Base-by-base conservation (phyloP, 1,284 basidiomycete genomes). In the Cerioporus squamosus region DNA sequence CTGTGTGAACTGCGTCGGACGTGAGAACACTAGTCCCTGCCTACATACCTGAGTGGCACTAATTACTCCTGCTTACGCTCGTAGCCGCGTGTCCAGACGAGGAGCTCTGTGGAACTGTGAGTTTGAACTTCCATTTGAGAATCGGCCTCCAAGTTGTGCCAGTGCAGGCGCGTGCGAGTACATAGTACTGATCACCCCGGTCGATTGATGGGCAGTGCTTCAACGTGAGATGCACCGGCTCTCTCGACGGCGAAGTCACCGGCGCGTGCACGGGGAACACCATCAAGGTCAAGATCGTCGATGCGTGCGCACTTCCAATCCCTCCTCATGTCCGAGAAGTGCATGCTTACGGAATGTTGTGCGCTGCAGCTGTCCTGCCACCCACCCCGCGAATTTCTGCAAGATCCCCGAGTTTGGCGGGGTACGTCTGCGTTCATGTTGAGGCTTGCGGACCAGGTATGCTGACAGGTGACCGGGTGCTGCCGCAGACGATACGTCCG, bases 321-420 rank as follows among this genome's bases (percentile, higher is more conserved):
- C 20, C 45, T 12, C 15, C n/a, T 39, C 43, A 14, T 23, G 43
- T 23, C 2, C 18, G 23, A 15, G 43, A 29, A 8, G 20, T 23
- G 22, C 12, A 15, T 12, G 22, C 7, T 23, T 20, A 23, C 43
- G 15, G 20, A 12, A 14, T 15, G 26, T 29, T 20, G n/a, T 7
- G 12, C 31, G n/a, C 6, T 15, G 26, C 44, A 71, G 70, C 2
- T 71, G 70, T 52, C 70, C 69, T 1, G 62, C 68, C 1, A 66
- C 66, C 4, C 70, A 70, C 45, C 70, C 70, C 5, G 70, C 54
- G 39, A 72, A 72, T 53, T 72, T 61, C 59, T 72, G 70, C 67
- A 70, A 72, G 59, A 68, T 69, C 23, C 59, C 67, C 9, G 46
- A 66, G 52, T 72, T 72, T 44, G 69, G 70, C 20, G 70, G 70